Evolutionary conservation across 345 rosid genomes (phyloP).

Genomic region (Populus deltoides): DNA sequence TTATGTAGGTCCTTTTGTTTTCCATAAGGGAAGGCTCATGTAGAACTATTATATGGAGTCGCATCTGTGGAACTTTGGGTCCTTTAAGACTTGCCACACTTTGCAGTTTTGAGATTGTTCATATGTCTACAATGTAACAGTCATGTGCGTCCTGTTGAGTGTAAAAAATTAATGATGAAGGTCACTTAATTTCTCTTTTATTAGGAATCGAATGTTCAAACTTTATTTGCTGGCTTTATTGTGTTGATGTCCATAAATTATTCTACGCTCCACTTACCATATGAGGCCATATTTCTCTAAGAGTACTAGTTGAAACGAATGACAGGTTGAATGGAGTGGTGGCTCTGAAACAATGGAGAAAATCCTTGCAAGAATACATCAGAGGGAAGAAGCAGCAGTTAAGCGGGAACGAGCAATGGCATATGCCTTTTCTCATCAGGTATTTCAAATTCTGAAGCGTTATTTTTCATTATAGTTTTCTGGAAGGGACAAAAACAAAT

Average conservation of each 20-base stretch:
- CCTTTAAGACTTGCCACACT: neutral
- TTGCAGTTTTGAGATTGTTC: neutral
- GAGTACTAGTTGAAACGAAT: slow-evolving; percentile 13
- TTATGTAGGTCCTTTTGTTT: neutral
- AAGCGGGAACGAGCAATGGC: slow-evolving; percentile 94
- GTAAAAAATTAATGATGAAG: neutral
- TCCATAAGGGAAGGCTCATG: too few species aligned
- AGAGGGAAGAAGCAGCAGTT: slow-evolving; percentile 82
- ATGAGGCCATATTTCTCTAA: neutral
- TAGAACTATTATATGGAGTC: neutral
- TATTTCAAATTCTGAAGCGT: slow-evolving; percentile 15
- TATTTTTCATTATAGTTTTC: neutral
- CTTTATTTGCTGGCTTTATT: neutral
- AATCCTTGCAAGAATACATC: slow-evolving; percentile 64
- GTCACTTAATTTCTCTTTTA: neutral
- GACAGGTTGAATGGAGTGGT: slow-evolving; percentile 91
- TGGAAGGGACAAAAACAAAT: neutral
- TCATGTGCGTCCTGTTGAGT: too few species aligned
- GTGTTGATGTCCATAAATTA: neutral
- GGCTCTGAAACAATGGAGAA: slow-evolving; percentile 75
- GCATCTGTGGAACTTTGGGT: neutral
- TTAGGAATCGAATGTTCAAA: neutral
- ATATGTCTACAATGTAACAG: neutral
- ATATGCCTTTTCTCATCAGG: slow-evolving; percentile 97
- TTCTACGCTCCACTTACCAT: neutral